Conservation (phyloP, 164 flowering plant genomes). For the Houttuynia cordata region DNA sequence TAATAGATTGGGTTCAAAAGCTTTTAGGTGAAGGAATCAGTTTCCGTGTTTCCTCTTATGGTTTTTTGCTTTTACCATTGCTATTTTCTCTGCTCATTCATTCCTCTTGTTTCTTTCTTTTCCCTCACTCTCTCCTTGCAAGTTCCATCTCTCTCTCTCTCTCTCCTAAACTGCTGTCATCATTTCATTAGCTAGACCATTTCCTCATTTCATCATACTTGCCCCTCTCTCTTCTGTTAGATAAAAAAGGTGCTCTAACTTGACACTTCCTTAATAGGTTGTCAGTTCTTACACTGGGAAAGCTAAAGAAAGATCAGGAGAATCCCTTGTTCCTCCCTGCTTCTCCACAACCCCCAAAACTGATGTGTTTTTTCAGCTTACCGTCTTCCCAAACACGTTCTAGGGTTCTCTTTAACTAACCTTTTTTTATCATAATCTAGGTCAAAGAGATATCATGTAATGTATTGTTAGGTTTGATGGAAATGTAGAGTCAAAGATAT, state of each 20-base stretch:
- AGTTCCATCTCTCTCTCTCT: background rate
- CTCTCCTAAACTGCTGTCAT: background rate
- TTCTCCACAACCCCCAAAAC: background rate
- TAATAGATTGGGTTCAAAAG: background rate
- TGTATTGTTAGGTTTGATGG: no score
- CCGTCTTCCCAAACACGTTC: background rate
- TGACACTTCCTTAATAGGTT: background rate
- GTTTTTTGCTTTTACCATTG: no score
- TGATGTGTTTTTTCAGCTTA: background rate
- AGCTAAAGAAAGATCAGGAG: background rate
- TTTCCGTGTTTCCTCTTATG: no score
- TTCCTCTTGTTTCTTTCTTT: background rate
- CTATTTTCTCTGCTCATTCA: no score
- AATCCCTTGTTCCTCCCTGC: background rate
- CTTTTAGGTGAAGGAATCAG: background rate
- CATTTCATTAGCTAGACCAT: background rate
- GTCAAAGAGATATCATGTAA: no score
- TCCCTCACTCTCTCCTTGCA: background rate
- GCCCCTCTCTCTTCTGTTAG: background rate
- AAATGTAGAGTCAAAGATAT: no score
- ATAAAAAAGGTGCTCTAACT: background rate
- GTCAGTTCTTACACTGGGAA: background rate
- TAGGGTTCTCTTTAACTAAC: no score
- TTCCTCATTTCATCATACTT: background rate
- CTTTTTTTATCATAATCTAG: no score